Evolutionary conservation across 2,329 filamentous ascomycete species (phyloP).

Genomic region (Aspergillus ochraceoroseus): DNA sequence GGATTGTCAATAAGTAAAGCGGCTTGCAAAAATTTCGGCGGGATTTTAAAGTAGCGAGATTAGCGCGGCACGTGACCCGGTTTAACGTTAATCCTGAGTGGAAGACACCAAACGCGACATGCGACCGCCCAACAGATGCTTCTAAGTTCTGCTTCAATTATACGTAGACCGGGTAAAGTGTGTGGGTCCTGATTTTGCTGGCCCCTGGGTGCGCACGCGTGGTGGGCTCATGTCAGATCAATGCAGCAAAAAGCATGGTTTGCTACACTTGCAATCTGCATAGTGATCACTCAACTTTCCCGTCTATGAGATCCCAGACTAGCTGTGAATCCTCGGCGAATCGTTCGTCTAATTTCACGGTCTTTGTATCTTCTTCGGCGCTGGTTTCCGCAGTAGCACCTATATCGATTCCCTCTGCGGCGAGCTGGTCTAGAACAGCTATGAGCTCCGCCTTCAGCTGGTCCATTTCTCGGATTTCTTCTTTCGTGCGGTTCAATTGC

Average conservation of each 20-base stretch:
- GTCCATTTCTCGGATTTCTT: conserved; percentile 73
- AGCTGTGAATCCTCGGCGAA: conserved; percentile 29
- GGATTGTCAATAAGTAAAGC: no score
- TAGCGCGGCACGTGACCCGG: conserved; percentile 27
- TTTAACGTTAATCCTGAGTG: conserved; percentile 14
- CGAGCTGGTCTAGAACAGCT: conserved; percentile 34
- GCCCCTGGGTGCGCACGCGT: no score
- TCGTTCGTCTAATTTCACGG: conserved; percentile 17
- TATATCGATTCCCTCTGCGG: conserved; percentile 28
- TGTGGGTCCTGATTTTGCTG: no score
- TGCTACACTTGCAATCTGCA: no score
- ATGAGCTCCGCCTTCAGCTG: conserved; percentile 65
- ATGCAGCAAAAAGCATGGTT: no score
- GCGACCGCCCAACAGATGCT: no score
- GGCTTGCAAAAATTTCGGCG: conserved; percentile 17
- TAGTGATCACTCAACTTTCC: conserved; percentile 19
- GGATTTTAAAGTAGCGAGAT: conserved; percentile 19
- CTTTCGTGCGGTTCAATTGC: conserved; percentile 65
- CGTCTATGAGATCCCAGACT: conserved; percentile 41
- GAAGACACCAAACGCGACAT: neutral
- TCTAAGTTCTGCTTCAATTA: neutral
- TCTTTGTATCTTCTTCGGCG: conserved; percentile 7
- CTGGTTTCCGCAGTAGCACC: conserved; percentile 11
- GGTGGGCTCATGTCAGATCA: no score
- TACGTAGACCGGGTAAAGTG: neutral